Conservation (phyloP, 2,329 filamentous ascomycete genomes). For the Escovopsis sp. region DNA sequence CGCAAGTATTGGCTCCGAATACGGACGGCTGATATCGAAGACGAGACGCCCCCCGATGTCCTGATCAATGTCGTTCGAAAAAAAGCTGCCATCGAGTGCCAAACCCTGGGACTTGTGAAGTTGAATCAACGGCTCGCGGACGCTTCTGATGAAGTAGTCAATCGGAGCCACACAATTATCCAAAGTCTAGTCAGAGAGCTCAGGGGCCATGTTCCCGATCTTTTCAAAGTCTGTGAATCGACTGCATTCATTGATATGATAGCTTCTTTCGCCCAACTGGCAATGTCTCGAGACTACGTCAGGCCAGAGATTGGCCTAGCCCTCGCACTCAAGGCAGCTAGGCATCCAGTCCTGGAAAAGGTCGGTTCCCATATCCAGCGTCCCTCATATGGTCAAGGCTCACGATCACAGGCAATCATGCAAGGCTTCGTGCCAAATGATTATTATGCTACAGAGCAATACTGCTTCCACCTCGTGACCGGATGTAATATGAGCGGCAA, state of each 20-base stretch:
- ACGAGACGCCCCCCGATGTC: conserved; percentile 42
- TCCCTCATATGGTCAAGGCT: background rate
- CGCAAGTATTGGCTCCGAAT: conserved; percentile 72
- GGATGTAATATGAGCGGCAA: conserved; percentile 98
- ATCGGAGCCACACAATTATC: conserved; percentile 66
- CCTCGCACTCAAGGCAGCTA: conserved; percentile 56
- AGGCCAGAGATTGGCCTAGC: conserved; percentile 54
- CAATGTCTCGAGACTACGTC: conserved; percentile 44
- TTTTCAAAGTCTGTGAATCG: conserved; percentile 78
- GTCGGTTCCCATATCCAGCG: conserved; percentile 13
- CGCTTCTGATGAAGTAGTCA: conserved; percentile 69
- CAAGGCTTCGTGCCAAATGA: conserved; percentile 75
- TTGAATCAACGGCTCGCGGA: conserved; percentile 64
- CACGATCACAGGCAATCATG: conserved; percentile 35
- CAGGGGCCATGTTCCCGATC: conserved; percentile 50
- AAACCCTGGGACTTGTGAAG: conserved; percentile 73
- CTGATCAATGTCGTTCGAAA: conserved; percentile 67
- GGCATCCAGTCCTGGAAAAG: conserved; percentile 69
- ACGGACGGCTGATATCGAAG: conserved; percentile 45
- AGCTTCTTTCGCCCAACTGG: conserved; percentile 58
- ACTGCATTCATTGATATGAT: conserved; percentile 83
- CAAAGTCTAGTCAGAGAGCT: conserved; percentile 58
- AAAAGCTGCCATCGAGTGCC: conserved; percentile 69
- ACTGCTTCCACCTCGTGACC: conserved; percentile 83
- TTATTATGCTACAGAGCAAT: conserved; percentile 66